Evolutionary conservation across 176 grass and related monocot genomes (phyloP).

Genomic region (Juncus effusus): DNA sequence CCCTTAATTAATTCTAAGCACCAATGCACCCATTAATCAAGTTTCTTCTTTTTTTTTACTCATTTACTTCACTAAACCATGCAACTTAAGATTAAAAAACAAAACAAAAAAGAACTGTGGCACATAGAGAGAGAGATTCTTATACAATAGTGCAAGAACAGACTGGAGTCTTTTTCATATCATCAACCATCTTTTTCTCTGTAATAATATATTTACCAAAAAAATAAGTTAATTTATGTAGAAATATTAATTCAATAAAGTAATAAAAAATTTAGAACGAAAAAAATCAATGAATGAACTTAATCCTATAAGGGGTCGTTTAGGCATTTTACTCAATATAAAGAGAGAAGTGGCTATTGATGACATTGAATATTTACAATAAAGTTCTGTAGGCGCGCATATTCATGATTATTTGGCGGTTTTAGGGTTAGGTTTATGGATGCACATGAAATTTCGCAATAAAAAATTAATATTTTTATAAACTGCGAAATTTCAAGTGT

Average conservation of each 20-base stretch:
- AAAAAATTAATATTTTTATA: too few relatives aligned
- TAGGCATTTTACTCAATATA: too few relatives aligned
- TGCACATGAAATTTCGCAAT: too few relatives aligned
- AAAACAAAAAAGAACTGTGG: too few relatives aligned
- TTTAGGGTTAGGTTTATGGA: too few relatives aligned
- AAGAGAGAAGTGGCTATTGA: too few relatives aligned
- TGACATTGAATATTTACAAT: too few relatives aligned
- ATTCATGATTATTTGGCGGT: too few relatives aligned
- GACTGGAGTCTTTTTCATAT: constrained; percentile 19
- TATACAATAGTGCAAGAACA: constrained; percentile 33
- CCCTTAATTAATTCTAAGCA: constrained; percentile 26
- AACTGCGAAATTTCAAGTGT: too few relatives aligned
- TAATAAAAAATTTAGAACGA: background rate
- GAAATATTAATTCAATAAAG: background rate
- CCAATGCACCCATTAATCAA: constrained; percentile 22
- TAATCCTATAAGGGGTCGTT: too few relatives aligned
- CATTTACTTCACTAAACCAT: constrained; percentile 27
- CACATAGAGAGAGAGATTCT: constrained; percentile 6
- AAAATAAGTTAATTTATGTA: constrained; percentile 6
- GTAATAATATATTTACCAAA: constrained; percentile 3
- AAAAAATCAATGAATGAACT: too few relatives aligned
- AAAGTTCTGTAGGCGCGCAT: too few relatives aligned
- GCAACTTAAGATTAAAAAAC: background rate
- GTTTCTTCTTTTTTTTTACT: constrained; percentile 26
- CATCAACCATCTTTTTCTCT: constrained; percentile 31